Percentiles rank a stretch among this genome's conserved stretches.
Evolutionary conservation across 495 filamentous ascomycete genomes (phyloP).

Genomic region (Glonium stellatum): DNA sequence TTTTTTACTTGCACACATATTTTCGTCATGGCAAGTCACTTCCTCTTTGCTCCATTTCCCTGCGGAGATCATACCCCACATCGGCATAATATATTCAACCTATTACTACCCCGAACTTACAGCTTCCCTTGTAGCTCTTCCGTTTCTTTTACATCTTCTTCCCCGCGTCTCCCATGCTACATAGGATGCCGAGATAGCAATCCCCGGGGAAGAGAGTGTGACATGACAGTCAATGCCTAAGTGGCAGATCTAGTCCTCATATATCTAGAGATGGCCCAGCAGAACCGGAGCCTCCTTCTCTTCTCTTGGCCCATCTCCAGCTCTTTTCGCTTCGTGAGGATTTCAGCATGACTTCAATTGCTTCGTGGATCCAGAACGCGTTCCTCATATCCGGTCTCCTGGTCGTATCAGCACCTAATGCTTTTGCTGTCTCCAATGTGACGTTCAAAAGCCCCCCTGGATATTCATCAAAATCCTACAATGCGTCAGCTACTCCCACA

Average conservation of each 20-base stretch:
- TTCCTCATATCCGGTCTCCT: neutral
- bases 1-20: neutral
- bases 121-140: neutral
- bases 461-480: slow-evolving; percentile 35
- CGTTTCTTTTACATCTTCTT: neutral
- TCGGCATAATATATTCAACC: neutral
- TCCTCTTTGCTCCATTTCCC: neutral
- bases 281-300: neutral
- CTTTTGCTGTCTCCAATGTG: slow-evolving; percentile 6
- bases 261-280: neutral
- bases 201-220: neutral
- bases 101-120: neutral
- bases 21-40: slow-evolving; percentile 1
- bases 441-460: slow-evolving; percentile 14
- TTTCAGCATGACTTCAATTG: neutral
- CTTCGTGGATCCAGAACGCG: neutral
- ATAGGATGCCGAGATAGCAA: neutral
- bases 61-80: neutral
- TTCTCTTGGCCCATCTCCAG: neutral
- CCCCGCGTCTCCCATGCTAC: slow-evolving; percentile 2
- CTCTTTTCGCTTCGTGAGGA: neutral
- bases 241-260: too few relatives aligned
- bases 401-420: neutral
- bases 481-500: slow-evolving; percentile 36
- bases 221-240: neutral